Percentiles rank a stretch among this genome's conserved stretches.
phyloP scores from a whole-genome alignment of 2,329 filamentous ascomycete species.

The Incumbomyces lentus region DNA sequence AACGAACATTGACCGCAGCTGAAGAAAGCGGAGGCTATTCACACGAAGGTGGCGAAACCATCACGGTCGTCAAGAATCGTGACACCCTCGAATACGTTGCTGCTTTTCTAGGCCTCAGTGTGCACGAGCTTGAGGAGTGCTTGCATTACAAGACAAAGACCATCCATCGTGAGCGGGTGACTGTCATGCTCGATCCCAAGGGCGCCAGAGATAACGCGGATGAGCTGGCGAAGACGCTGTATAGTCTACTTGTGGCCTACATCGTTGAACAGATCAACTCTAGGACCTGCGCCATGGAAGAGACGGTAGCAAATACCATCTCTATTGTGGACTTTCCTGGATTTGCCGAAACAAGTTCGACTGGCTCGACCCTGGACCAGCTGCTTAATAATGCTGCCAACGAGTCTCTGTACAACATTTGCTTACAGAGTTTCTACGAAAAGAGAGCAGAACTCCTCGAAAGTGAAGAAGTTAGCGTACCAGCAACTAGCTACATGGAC shows the following conservation, averaged over 20 bases:
- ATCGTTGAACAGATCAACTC: constrained; percentile 91
- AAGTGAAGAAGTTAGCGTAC: constrained; percentile 80
- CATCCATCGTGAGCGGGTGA: constrained; percentile 91
- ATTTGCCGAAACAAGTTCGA: constrained; percentile 74
- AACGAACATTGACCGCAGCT: constrained; percentile 64
- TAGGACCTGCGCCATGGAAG: constrained; percentile 74
- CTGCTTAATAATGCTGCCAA: constrained; percentile 89
- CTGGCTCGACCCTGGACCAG: constrained; percentile 79
- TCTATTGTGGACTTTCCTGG: constrained; percentile 95
- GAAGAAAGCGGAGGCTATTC: constrained; percentile 96
- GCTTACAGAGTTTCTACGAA: constrained; percentile 91
- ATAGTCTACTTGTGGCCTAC: constrained; percentile 86
- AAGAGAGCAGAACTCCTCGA: constrained; percentile 87
- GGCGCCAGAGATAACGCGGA: constrained; percentile 88
- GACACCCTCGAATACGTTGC: constrained; percentile 77
- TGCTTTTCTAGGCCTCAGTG: constrained; percentile 83
- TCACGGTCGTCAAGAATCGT: constrained; percentile 87
- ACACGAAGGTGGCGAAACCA: constrained; percentile 77
- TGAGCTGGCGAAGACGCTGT: constrained; percentile 83
- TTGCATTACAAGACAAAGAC: constrained; percentile 96
- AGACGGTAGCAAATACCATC: constrained; percentile 82
- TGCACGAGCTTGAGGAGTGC: constrained; percentile 72
- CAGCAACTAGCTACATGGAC: constrained; percentile 93
- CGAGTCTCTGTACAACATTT: constrained; percentile 86
- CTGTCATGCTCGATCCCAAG: constrained; percentile 88